Conservation (phyloP, 176 grass and related monocot genomes). For the Poa annua region DNA sequence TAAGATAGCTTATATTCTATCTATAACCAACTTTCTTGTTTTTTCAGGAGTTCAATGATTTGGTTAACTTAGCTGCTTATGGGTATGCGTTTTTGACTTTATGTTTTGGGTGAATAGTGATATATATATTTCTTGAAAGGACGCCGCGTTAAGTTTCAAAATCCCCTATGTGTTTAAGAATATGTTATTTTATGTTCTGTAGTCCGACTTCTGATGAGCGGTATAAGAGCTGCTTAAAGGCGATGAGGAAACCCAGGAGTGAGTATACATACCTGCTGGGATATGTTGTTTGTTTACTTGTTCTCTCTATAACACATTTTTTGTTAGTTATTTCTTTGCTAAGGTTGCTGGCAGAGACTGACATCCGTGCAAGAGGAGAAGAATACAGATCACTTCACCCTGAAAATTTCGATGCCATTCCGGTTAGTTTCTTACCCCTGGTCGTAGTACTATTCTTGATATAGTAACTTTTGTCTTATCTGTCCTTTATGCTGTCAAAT, state of each 20-base stretch:
- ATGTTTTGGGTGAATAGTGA: neutral
- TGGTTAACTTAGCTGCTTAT: conserved; percentile 28
- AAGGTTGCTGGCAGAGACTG: conserved; percentile 41
- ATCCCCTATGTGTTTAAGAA: neutral
- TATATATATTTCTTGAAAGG: neutral
- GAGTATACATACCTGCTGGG: conserved; percentile 31
- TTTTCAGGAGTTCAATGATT: conserved; percentile 38
- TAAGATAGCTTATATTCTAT: conserved; percentile 2
- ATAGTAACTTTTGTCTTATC: conserved; percentile 5
- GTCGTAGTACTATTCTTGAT: neutral
- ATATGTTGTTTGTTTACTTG: conserved; percentile 39
- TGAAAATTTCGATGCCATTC: neutral
- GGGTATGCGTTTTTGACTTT: conserved; percentile 8
- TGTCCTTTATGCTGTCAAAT: neutral
- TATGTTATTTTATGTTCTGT: neutral
- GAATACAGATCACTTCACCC: neutral
- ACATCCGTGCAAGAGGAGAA: conserved; percentile 15
- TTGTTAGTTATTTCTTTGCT: conserved; percentile 43
- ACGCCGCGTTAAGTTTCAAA: neutral
- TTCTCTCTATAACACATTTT: conserved; percentile 20
- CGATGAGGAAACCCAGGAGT: conserved; percentile 24
- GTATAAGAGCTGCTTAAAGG: conserved; percentile 24
- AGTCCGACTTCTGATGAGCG: conserved; percentile 23
- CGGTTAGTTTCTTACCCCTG: neutral
- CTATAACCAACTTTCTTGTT: conserved; percentile 18